Percentiles rank a stretch among this genome's conserved stretches.
phyloP scores from a whole-genome alignment of 306 rosid species.

The Begonia masoniana region DNA sequence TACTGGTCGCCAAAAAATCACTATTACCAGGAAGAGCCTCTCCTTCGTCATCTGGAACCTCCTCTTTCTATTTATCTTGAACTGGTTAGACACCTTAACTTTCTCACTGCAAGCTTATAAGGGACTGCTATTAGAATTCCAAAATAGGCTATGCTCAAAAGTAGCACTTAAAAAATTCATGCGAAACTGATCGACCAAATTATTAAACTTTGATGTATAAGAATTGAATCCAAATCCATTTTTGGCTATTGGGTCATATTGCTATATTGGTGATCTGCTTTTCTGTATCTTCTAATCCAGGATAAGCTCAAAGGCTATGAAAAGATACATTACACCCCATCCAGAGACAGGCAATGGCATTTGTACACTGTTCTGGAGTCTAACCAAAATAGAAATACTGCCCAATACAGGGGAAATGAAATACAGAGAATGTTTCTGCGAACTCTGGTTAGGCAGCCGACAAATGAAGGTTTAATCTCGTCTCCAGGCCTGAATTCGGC shows the following conservation, averaged over 20 bases:
- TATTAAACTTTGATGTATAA: too few relatives aligned
- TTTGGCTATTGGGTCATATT: background rate
- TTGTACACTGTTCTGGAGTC: conserved; percentile 64
- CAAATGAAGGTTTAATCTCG: conserved; percentile 54
- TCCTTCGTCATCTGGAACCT: conserved; percentile 93
- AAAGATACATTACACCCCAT: conserved; percentile 71
- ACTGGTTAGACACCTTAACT: conserved; percentile 50
- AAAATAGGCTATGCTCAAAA: too few relatives aligned
- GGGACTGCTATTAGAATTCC: background rate
- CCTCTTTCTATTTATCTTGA: conserved; percentile 96
- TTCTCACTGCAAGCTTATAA: background rate
- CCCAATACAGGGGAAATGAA: background rate
- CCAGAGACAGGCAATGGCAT: conserved; percentile 98
- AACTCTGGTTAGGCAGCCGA: conserved; percentile 87
- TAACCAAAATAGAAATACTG: conserved; percentile 29
- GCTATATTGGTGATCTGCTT: background rate
- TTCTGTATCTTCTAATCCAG: conserved; percentile 16
- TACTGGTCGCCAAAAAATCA: conserved; percentile 79
- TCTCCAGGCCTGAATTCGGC: conserved; percentile 45
- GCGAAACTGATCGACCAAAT: too few relatives aligned
- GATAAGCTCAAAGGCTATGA: conserved; percentile 88
- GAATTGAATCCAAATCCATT: too few relatives aligned
- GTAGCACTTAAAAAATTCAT: too few relatives aligned
- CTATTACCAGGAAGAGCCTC: conserved; percentile 75
- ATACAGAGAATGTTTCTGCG: conserved; percentile 89